Conservation (phyloP, 1,139 yeast species). For the Pichia norvegensis region DNA sequence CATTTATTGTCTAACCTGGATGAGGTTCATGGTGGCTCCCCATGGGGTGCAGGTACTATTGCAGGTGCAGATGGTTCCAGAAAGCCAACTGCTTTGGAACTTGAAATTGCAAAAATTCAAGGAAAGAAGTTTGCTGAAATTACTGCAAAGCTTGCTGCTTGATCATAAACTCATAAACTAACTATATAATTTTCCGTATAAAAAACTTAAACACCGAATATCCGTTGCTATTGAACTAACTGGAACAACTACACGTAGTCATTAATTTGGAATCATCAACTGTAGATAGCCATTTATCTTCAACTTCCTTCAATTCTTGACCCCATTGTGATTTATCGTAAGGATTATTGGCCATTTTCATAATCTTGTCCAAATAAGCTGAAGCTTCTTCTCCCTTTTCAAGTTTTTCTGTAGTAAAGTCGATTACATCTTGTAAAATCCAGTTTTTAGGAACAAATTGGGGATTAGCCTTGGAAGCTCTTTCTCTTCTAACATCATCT, state of each 20-base stretch:
- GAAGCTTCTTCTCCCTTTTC: conserved; percentile 23
- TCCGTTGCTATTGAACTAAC: conserved; percentile 26
- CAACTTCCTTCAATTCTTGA: conserved; percentile 47
- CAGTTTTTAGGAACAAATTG: conserved; percentile 76
- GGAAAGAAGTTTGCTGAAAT: conserved; percentile 51
- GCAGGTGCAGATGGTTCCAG: conserved; percentile 77
- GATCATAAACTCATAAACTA: neutral
- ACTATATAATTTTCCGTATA: too few species aligned
- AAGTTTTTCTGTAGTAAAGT: conserved; percentile 28
- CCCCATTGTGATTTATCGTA: conserved; percentile 60
- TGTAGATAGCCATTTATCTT: conserved; percentile 47
- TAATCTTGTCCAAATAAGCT: conserved; percentile 42
- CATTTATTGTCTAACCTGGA: conserved; percentile 48
- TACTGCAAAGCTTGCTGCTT: conserved; percentile 13
- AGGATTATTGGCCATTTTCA: conserved; percentile 58
- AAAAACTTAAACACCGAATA: too few species aligned
- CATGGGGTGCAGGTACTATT: conserved; percentile 83
- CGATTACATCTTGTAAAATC: conserved; percentile 79
- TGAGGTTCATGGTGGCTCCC: conserved; percentile 73
- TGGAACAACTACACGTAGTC: conserved; percentile 62
- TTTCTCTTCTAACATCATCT: conserved; percentile 31
- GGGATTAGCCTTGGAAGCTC: conserved; percentile 56
- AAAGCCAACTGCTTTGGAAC: conserved; percentile 56
- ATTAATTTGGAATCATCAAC: conserved; percentile 41
- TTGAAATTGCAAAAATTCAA: conserved; percentile 52